These are phyloP conservation scores for Neostapfia colusana DNA, from an alignment of 176 grass and related monocot species.

Conservation along the genomic window DNA sequence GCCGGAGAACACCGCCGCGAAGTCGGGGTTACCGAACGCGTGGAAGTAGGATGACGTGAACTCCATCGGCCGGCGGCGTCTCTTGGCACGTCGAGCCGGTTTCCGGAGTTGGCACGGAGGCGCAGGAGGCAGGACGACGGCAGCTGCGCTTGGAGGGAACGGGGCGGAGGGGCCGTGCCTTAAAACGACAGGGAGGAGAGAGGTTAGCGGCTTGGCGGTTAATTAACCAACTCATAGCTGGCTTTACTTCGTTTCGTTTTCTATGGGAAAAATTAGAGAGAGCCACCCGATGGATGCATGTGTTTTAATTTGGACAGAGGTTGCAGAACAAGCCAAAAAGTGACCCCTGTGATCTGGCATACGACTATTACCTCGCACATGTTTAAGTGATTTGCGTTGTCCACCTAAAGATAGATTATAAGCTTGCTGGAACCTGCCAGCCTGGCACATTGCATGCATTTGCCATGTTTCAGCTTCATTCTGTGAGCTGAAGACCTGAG, in stretches of 20 bases:
- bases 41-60: constrained; percentile 69
- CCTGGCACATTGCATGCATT: not conserved
- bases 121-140: constrained; percentile 10
- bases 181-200: constrained; percentile 24
- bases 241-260: constrained; percentile 15
- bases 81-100: not conserved
- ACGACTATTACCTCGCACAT: too few species aligned
- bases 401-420: constrained; percentile 35
- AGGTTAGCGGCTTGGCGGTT: constrained; percentile 26
- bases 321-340: constrained; percentile 6
- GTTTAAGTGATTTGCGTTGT: not conserved
- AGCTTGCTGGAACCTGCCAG: not conserved
- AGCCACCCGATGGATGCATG: constrained; percentile 19
- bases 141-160: constrained; percentile 7
- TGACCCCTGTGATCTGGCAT: not conserved
- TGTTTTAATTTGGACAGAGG: constrained; percentile 33
- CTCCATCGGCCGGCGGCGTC: constrained; percentile 42
- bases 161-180: constrained; percentile 1
- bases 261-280: not conserved
- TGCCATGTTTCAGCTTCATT: too few species aligned
- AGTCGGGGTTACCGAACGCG: constrained; percentile 56
- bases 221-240: constrained; percentile 38
- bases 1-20: constrained; percentile 45
- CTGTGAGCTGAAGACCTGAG: not conserved
- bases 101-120: constrained; percentile 25